Conservation (phyloP, 2,329 filamentous ascomycete species). For the Pseudogymnoascus sp. region DNA sequence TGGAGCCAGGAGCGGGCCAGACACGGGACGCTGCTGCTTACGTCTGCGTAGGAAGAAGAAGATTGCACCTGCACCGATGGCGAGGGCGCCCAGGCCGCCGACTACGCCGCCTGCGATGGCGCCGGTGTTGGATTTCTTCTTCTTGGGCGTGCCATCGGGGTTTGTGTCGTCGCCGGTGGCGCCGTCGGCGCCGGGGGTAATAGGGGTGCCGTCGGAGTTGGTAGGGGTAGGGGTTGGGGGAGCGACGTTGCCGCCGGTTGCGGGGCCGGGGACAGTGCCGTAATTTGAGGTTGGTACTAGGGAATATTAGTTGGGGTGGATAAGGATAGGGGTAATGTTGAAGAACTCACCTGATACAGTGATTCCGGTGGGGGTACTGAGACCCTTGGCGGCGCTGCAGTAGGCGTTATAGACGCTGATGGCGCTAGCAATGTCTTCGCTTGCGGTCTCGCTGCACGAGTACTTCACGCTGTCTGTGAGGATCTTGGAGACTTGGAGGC, state of each 20-base stretch:
- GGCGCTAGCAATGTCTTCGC: conserved; percentile 40
- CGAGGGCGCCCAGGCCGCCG: neutral
- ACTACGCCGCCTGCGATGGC: neutral
- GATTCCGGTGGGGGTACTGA: conserved; percentile 35
- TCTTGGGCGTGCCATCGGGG: neutral
- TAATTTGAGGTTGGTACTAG: neutral
- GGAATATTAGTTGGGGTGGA: neutral
- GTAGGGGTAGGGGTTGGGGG: neutral
- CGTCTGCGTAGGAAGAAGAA: neutral
- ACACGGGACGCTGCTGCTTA: neutral
- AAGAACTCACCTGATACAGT: conserved; percentile 32
- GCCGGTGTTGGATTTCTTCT: neutral
- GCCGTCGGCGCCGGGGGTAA: neutral
- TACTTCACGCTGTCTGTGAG: conserved; percentile 40
- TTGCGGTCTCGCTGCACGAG: conserved; percentile 38
- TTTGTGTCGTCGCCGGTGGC: neutral
- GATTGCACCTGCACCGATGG: neutral
- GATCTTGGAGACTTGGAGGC: conserved; percentile 34
- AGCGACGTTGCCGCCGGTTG: neutral
- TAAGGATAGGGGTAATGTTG: neutral
- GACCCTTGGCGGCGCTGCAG: conserved; percentile 41
- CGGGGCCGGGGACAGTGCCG: neutral
- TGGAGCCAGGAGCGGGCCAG: neutral
- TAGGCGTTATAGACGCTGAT: conserved; percentile 40
- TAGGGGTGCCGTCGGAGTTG: neutral